A percentile compares a stretch with the other conserved stretches of the same genome.
phyloP scores from a whole-genome alignment of 139 green algal genomes.

The Eudorina sp. region DNA sequence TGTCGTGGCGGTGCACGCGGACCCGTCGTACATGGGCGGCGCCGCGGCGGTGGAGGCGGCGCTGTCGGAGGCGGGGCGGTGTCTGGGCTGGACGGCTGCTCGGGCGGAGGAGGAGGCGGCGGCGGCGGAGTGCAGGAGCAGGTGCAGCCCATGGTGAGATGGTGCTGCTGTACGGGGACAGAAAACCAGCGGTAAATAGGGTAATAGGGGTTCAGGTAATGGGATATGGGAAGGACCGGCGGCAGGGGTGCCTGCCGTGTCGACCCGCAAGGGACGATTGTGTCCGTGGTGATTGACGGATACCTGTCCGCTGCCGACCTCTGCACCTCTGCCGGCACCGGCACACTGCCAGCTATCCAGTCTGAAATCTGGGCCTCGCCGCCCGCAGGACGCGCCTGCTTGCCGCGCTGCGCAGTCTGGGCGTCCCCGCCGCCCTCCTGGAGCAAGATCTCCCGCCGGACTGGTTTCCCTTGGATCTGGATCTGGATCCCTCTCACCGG shows the following conservation, averaged over 20 bases:
- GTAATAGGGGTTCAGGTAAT: too few species aligned
- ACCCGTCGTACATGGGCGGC: neutral
- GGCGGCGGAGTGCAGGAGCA: neutral
- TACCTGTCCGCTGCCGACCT: too few species aligned
- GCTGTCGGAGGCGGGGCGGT: neutral
- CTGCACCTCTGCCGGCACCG: too few species aligned
- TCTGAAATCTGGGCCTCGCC: neutral
- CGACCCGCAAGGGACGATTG: too few species aligned
- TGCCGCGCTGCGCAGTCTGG: neutral
- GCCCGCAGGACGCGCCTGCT: neutral
- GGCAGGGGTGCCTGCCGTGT: too few species aligned
- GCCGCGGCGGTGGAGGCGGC: slow-evolving; percentile 31
- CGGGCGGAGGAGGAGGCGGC: neutral
- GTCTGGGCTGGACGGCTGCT: slow-evolving; percentile 3
- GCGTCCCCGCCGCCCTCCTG: neutral
- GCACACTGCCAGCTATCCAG: too few species aligned
- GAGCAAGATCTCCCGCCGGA: neutral
- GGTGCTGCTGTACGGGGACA: too few species aligned
- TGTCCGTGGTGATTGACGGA: too few species aligned
- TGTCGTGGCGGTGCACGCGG: slow-evolving; percentile 19
- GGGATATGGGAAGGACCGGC: too few species aligned
- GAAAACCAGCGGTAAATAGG: too few species aligned
- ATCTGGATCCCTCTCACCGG: neutral
- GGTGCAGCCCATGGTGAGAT: slow-evolving; percentile 13
- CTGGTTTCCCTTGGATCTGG: neutral